A percentile compares a stretch with the other conserved stretches of the same genome.
phyloP scores from a whole-genome alignment of 2,329 filamentous ascomycete species.

The Fusarium staphyleae region DNA sequence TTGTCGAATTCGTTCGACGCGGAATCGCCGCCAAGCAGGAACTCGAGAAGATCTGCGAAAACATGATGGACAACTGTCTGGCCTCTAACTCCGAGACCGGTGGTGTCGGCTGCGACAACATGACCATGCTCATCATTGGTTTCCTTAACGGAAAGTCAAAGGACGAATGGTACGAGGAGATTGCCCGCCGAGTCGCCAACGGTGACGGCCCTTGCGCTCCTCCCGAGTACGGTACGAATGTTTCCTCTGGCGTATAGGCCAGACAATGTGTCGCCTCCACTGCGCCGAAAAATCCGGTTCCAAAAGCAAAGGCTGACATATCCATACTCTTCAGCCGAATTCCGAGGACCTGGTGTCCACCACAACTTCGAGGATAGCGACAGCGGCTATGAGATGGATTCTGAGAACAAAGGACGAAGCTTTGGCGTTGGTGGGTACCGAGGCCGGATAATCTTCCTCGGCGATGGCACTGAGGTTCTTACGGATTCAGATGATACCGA shows the following conservation, averaged over 20 bases:
- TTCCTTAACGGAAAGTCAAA: constrained; percentile 90
- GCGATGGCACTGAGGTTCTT: constrained; percentile 91
- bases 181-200: constrained; percentile 91
- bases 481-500: constrained; percentile 89
- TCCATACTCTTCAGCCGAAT: constrained; percentile 67
- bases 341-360: constrained; percentile 82
- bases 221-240: constrained; percentile 96
- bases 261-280: background rate
- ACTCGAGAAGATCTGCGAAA: constrained; percentile 94
- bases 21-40: constrained; percentile 97
- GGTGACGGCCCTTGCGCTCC: constrained; percentile 98
- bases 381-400: constrained; percentile 77
- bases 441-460: constrained; percentile 91
- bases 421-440: constrained; percentile 75
- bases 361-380: constrained; percentile 84
- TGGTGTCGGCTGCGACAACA: constrained; percentile 98
- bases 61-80: constrained; percentile 99
- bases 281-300: background rate
- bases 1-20: constrained; percentile 94
- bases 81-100: constrained; percentile 98
- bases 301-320: constrained; percentile 26
- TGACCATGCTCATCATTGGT: constrained; percentile 95
- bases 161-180: constrained; percentile 98
- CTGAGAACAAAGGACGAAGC: constrained; percentile 67
- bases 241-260: constrained; percentile 44